These are phyloP conservation scores for Jasminum sambac DNA, from an alignment of 257 asterid species.

Conservation along the genomic window DNA sequence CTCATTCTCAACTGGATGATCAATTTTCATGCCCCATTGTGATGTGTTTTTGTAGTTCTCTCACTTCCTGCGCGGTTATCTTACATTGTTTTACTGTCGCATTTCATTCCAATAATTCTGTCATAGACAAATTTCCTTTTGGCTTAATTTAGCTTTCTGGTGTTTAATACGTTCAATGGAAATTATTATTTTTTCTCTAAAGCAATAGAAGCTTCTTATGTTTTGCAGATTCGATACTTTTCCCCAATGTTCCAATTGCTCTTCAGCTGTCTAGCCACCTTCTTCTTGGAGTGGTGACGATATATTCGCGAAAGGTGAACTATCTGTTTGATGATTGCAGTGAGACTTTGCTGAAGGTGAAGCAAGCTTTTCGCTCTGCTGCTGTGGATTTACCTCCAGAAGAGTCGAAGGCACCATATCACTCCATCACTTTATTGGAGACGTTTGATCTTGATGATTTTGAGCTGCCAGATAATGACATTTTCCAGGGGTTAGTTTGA, in stretches of 20 bases:
- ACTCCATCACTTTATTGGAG: constrained; percentile 96
- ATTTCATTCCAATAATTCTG: constrained; percentile 4
- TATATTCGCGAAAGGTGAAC: constrained; percentile 87
- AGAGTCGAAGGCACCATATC: constrained; percentile 97
- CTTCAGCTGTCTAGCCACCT: constrained; percentile 98
- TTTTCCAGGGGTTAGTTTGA: constrained; percentile 74
- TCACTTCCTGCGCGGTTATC: constrained; percentile 10
- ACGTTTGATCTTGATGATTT: constrained; percentile 98
- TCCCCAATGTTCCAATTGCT: constrained; percentile 95
- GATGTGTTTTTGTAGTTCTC: neutral
- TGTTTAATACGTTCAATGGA: constrained; percentile 4
- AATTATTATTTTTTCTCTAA: neutral
- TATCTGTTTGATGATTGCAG: constrained; percentile 98
- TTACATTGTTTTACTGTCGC: constrained; percentile 9
- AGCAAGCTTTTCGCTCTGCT: constrained; percentile 98
- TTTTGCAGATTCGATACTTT: constrained; percentile 86
- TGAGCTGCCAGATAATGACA: constrained; percentile 95
- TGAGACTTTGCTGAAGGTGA: constrained; percentile 86
- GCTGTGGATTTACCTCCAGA: constrained; percentile 99
- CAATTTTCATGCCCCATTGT: neutral
- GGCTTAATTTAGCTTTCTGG: neutral
- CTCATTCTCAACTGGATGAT: neutral
- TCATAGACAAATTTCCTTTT: neutral
- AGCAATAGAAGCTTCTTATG: constrained; percentile 28
- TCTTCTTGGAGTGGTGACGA: constrained; percentile 96